Evolutionary conservation across 2,329 filamentous ascomycete species (phyloP).

Genomic region (Alternaria sp.): DNA sequence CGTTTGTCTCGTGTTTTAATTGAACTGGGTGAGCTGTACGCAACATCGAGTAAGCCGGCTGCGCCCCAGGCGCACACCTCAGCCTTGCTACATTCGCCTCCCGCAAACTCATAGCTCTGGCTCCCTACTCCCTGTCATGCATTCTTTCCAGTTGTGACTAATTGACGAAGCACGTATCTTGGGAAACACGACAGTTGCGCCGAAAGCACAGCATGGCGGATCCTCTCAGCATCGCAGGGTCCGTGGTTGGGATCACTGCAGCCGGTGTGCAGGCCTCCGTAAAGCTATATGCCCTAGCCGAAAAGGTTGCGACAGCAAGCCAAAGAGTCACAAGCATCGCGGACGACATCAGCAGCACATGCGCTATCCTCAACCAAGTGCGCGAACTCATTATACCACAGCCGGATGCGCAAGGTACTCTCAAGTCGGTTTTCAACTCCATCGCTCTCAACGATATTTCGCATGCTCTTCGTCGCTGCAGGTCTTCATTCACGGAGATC

Average conservation of each 20-base stretch:
- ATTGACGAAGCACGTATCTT: no score
- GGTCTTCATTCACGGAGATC: not conserved
- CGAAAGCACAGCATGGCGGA: conserved; percentile 9
- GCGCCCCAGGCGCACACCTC: not conserved
- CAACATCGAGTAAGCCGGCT: not conserved
- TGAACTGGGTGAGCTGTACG: no score
- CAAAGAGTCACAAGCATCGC: conserved; percentile 9
- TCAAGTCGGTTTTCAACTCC: conserved; percentile 8
- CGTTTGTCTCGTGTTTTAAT: no score
- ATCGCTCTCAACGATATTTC: not conserved
- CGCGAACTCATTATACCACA: conserved; percentile 8
- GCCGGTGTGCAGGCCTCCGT: conserved; percentile 8
- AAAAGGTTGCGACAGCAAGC: conserved; percentile 5
- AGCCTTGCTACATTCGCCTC: not conserved
- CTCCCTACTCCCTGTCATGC: no score
- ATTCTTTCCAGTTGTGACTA: no score
- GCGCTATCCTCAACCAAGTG: conserved; percentile 12
- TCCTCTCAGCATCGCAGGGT: conserved; percentile 13
- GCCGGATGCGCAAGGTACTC: not conserved
- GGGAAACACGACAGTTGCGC: no score
- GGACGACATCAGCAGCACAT: conserved; percentile 17
- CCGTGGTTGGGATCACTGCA: conserved; percentile 11
- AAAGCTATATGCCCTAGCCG: conserved; percentile 11
- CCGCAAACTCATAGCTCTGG: not conserved
- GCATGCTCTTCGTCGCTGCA: not conserved